A percentile compares a stretch with the other conserved stretches of the same genome.
These are phyloP conservation scores for Chenopodium suecicum DNA, from an alignment of 148 eudicot genomes.

Conservation along the genomic window DNA sequence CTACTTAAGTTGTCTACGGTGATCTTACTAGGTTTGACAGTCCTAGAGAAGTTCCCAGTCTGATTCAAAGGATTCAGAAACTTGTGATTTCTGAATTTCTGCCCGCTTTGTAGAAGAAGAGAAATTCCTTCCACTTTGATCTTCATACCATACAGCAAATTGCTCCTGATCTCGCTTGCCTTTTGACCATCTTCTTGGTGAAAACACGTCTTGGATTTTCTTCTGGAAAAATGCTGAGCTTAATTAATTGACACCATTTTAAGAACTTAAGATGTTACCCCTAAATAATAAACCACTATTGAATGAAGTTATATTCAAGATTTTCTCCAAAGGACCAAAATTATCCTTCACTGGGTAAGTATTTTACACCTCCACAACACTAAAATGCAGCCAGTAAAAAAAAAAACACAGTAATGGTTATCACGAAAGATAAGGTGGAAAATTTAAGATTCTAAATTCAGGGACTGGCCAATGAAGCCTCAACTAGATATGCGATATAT, in stretches of 20 bases:
- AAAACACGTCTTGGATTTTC: constrained; percentile 31
- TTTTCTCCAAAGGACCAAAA: too few relatives aligned
- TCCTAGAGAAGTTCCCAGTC: constrained; percentile 42
- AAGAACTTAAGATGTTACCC: too few relatives aligned
- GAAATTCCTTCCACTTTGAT: constrained; percentile 5
- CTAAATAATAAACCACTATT: too few relatives aligned
- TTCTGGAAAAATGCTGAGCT: constrained; percentile 18
- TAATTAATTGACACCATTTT: neutral
- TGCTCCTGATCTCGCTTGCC: constrained; percentile 21
- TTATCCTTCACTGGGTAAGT: too few relatives aligned
- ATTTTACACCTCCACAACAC: too few relatives aligned
- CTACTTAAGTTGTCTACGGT: neutral
- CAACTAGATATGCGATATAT: too few relatives aligned
- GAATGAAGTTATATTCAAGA: too few relatives aligned
- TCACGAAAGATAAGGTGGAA: too few relatives aligned
- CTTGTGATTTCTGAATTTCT: constrained; percentile 1
- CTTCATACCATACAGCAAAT: constrained; percentile 15
- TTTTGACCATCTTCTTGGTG: constrained; percentile 30
- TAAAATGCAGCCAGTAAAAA: too few relatives aligned
- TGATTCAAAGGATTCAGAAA: constrained; percentile 24
- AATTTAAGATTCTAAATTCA: neutral
- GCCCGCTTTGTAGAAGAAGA: neutral
- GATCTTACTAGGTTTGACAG: neutral
- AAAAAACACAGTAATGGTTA: too few relatives aligned
- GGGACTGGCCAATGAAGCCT: neutral